phyloP scores from a whole-genome alignment of 1,284 basidiomycete genomes.

The Ceratobasidium sp. region DNA sequence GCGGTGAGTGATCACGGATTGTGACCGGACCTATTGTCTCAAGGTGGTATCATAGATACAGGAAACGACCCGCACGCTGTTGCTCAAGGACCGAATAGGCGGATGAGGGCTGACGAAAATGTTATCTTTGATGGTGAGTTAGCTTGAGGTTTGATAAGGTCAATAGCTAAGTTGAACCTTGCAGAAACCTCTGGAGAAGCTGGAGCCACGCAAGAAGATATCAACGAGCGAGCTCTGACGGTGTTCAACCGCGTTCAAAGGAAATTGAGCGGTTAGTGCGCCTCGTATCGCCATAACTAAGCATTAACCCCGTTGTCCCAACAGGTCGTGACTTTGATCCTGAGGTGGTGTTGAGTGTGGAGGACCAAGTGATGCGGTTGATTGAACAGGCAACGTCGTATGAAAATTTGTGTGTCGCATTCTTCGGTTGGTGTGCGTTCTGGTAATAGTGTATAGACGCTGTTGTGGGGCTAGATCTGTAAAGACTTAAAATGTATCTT shows the following conservation, averaged over 20 bases:
- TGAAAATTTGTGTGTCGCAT: slow-evolving; percentile 95
- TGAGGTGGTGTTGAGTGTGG: slow-evolving; percentile 76
- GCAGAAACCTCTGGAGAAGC: slow-evolving; percentile 68
- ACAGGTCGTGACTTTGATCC: slow-evolving; percentile 55
- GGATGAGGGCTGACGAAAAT: slow-evolving; percentile 68
- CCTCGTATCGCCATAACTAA: slow-evolving; percentile 18
- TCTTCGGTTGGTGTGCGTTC: slow-evolving; percentile 86
- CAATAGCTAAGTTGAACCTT: slow-evolving; percentile 43
- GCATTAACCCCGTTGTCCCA: slow-evolving; percentile 11
- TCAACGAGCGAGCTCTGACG: slow-evolving; percentile 88
- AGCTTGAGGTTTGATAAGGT: background rate
- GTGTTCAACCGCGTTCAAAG: slow-evolving; percentile 95
- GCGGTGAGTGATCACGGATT: background rate
- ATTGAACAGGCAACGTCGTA: slow-evolving; percentile 91
- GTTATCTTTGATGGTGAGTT: slow-evolving; percentile 45
- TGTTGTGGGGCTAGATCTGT: slow-evolving; percentile 39
- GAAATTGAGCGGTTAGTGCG: slow-evolving; percentile 84
- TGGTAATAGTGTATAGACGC: slow-evolving; percentile 44
- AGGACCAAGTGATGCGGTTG: slow-evolving; percentile 88
- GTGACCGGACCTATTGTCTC: background rate
- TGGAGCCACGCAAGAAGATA: slow-evolving; percentile 78
- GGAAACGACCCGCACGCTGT: slow-evolving; percentile 44
- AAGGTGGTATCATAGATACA: slow-evolving; percentile 15
- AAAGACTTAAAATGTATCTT: slow-evolving; percentile 42
- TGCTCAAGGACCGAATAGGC: slow-evolving; percentile 75